Conservation (phyloP, 352 stramenopile species). For the Phytophthora lateralis region DNA sequence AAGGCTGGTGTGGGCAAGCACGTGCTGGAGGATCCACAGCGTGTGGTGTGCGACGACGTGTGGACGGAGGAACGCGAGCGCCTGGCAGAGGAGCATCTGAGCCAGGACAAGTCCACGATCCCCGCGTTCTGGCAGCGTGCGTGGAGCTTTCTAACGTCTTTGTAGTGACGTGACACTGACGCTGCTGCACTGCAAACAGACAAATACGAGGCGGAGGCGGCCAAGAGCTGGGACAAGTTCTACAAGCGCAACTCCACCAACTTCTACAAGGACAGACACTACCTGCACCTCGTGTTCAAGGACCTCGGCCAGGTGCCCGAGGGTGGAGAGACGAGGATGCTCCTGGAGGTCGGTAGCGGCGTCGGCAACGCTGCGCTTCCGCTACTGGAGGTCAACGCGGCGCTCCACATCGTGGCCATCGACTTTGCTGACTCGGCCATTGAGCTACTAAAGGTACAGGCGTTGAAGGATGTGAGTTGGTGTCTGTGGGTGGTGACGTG, state of each 20-base stretch:
- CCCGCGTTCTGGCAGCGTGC: conserved; percentile 80
- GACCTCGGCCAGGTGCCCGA: conserved; percentile 73
- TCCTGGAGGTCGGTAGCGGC: conserved; percentile 95
- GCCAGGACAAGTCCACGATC: conserved; percentile 80
- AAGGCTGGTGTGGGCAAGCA: conserved; percentile 69
- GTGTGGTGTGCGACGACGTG: conserved; percentile 79
- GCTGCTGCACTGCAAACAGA: conserved; percentile 24
- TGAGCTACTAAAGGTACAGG: conserved; percentile 84
- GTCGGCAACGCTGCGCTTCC: conserved; percentile 95
- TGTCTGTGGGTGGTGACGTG: background rate
- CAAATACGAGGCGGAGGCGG: conserved; percentile 85
- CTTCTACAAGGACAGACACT: conserved; percentile 97
- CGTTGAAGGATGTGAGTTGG: background rate
- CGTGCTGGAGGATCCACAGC: conserved; percentile 66
- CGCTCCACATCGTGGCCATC: conserved; percentile 89
- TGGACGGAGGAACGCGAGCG: conserved; percentile 83
- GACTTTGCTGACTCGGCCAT: conserved; percentile 95
- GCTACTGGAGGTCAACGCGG: conserved; percentile 91
- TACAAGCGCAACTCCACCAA: conserved; percentile 94
- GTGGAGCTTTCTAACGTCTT: background rate
- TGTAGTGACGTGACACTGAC: background rate
- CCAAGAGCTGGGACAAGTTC: conserved; percentile 94
- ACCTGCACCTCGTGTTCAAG: conserved; percentile 92
- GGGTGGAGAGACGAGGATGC: conserved; percentile 47
- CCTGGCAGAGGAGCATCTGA: conserved; percentile 68